Conservation (phyloP, 1,284 basidiomycete genomes). For the Malassezia slooffiae region DNA sequence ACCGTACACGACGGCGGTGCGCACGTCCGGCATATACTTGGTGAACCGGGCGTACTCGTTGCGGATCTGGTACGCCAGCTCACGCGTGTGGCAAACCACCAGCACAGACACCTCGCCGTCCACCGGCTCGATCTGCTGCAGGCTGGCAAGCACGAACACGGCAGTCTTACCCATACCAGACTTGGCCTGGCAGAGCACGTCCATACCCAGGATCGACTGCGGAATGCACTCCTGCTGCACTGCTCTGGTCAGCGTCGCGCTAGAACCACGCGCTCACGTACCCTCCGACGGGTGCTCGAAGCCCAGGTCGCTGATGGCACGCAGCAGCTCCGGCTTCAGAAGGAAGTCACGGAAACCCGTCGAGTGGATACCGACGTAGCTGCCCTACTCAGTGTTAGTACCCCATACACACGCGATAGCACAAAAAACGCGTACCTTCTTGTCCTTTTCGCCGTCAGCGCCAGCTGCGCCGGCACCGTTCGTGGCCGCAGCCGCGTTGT, state of each 20-base stretch:
- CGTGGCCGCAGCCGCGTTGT: slow-evolving; percentile 21
- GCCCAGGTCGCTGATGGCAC: slow-evolving; percentile 95
- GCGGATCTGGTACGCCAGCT: slow-evolving; percentile 98
- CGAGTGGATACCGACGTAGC: slow-evolving; percentile 47
- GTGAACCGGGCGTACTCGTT: slow-evolving; percentile 99
- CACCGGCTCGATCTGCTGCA: slow-evolving; percentile 96
- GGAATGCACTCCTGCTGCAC: slow-evolving; percentile 99
- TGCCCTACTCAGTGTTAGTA: slow-evolving; percentile 24
- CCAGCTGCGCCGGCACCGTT: slow-evolving; percentile 26
- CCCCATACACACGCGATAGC: background rate
- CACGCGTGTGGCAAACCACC: slow-evolving; percentile 96
- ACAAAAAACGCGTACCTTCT: slow-evolving; percentile 22
- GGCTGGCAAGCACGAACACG: slow-evolving; percentile 92
- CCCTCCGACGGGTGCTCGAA: slow-evolving; percentile 99
- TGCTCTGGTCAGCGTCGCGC: slow-evolving; percentile 47
- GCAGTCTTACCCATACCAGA: slow-evolving; percentile 99
- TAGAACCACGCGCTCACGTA: slow-evolving; percentile 47
- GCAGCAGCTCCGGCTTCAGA: slow-evolving; percentile 88
- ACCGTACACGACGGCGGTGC: slow-evolving; percentile 94
- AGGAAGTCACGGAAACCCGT: slow-evolving; percentile 63
- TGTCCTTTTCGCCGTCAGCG: slow-evolving; percentile 36
- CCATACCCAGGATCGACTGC: slow-evolving; percentile 98
- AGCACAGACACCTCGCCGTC: slow-evolving; percentile 95
- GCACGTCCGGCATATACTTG: slow-evolving; percentile 99
- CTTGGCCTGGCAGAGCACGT: slow-evolving; percentile 98